Conservation (phyloP, 768 basidiomycete species). For the Pleurotus sapidus region DNA sequence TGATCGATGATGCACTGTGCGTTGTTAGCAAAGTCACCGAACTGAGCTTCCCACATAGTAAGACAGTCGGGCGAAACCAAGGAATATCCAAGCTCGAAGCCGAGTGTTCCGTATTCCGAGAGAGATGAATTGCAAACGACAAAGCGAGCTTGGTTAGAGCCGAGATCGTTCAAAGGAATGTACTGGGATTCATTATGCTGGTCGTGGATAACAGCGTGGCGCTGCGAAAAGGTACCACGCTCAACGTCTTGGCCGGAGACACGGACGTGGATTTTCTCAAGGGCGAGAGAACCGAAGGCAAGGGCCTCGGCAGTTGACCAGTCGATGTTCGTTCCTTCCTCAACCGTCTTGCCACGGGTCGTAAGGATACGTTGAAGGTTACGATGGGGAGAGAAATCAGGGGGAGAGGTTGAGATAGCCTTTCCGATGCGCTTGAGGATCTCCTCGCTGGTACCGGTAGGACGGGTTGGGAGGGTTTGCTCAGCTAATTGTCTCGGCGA, state of each 20-base stretch:
- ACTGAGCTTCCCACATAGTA: slow-evolving; percentile 98
- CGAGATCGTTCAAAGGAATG: slow-evolving; percentile 85
- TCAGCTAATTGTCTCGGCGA: slow-evolving; percentile 95
- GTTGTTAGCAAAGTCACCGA: slow-evolving; percentile 97
- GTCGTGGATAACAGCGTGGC: slow-evolving; percentile 96
- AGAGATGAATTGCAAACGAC: slow-evolving; percentile 96
- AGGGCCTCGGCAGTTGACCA: slow-evolving; percentile 99
- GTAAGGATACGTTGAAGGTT: slow-evolving; percentile 92
- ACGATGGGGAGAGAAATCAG: slow-evolving; percentile 83
- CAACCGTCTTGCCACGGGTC: slow-evolving; percentile 85
- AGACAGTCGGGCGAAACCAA: slow-evolving; percentile 91
- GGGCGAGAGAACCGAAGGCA: slow-evolving; percentile 89
- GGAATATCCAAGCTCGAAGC: slow-evolving; percentile 98
- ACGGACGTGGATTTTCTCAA: slow-evolving; percentile 93
- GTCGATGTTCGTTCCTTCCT: slow-evolving; percentile 91
- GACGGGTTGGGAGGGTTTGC: slow-evolving; percentile 83
- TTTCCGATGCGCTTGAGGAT: slow-evolving; percentile 83
- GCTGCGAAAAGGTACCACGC: slow-evolving; percentile 97
- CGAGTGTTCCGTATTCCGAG: slow-evolving; percentile 92
- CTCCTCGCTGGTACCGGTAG: slow-evolving; percentile 78
- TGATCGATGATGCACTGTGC: slow-evolving; percentile 99
- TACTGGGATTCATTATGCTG: slow-evolving; percentile 91
- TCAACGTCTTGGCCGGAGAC: slow-evolving; percentile 98
- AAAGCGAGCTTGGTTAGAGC: slow-evolving; percentile 86
- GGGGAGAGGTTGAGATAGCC: slow-evolving; percentile 82